Conservation (phyloP, 768 basidiomycete species). For the Tulasnella sp. region DNA sequence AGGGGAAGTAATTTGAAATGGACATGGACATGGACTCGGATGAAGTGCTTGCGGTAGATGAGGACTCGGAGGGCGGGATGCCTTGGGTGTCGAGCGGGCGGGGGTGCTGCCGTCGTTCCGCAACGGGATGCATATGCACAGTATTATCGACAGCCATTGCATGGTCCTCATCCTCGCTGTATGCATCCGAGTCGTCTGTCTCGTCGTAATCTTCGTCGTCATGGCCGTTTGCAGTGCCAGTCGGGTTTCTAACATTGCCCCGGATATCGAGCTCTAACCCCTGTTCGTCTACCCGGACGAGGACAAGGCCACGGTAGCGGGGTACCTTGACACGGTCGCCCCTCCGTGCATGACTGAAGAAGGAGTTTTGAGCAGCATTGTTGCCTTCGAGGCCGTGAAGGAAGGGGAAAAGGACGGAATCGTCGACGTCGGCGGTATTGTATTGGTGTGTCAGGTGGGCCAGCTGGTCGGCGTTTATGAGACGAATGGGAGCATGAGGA, state of each 20-base stretch:
- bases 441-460: slow-evolving; percentile 50
- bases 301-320: slow-evolving; percentile 60
- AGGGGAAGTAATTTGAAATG: slow-evolving; percentile 28
- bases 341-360: slow-evolving; percentile 39
- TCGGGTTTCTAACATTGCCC: slow-evolving; percentile 11
- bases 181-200: slow-evolving; percentile 24
- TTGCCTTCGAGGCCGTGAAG: slow-evolving; percentile 76
- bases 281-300: slow-evolving; percentile 56
- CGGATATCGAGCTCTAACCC: slow-evolving; percentile 21
- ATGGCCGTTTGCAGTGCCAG: not conserved
- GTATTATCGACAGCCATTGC: slow-evolving; percentile 17
- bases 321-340: slow-evolving; percentile 26
- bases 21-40: slow-evolving; percentile 18
- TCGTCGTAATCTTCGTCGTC: slow-evolving; percentile 24
- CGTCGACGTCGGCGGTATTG: slow-evolving; percentile 58
- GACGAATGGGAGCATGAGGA: slow-evolving; percentile 33
- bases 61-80: not conserved
- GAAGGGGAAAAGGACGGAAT: slow-evolving; percentile 77
- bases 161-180: slow-evolving; percentile 25
- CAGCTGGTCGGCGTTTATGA: slow-evolving; percentile 38
- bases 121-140: slow-evolving; percentile 12
- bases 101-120: slow-evolving; percentile 15
- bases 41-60: slow-evolving; percentile 16
- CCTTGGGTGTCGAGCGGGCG: slow-evolving; percentile 11
- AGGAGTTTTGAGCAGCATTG: slow-evolving; percentile 65